Evolutionary conservation across 345 rosid genomes (phyloP), one percentile per base, ranked within the genome.

Genomic region (Salix purpurea): DNA sequence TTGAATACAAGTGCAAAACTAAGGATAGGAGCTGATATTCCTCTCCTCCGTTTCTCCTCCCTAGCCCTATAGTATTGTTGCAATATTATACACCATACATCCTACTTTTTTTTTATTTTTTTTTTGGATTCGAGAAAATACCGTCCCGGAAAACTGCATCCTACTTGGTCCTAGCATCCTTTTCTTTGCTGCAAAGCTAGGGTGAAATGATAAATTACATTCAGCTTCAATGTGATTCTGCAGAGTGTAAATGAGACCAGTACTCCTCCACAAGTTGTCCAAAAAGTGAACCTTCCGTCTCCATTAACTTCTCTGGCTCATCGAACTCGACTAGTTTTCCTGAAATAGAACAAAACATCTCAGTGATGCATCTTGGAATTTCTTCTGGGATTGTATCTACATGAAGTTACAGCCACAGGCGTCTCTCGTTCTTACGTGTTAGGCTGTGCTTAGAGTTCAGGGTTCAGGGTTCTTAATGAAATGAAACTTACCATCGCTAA

Each of bases 191-290:
- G 44, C 69, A 5, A 3, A 21, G 61, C 24, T 24, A 60, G 24
- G 6, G 6, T 10, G 44, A 18, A 18, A 18, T 40, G 5, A 23
- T 14, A 26, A 14, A 40, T 16, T 36, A 36, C 42, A 24, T 11
- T 34, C 32, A 23, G 67, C 58, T 61, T 86, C 83, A 87, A 40
- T 73, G 87, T 28, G 88, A 81, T 62, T 86, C 91, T 67, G 92
- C 88, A 0, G 94, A 83, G 7, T 87, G 82, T 76, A 85, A 78
- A 77, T 89, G 97, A 48, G 98, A 96, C 98, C 99, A 90, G 75
- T 91, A 90, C 79, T 89, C 97, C 83, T 89, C 87, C 28, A 92
- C 97, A 37, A 95, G 97, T 85, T 85, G 92, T 28, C 97, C 93
- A 30, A 90, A 91, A 78, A 92, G 73, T 0, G 97, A 95, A 39